A percentile compares a stretch with the other conserved stretches of the same genome.
These are phyloP conservation scores for Acorus calamus DNA, from an alignment of 106 monocot species.

Conservation along the genomic window DNA sequence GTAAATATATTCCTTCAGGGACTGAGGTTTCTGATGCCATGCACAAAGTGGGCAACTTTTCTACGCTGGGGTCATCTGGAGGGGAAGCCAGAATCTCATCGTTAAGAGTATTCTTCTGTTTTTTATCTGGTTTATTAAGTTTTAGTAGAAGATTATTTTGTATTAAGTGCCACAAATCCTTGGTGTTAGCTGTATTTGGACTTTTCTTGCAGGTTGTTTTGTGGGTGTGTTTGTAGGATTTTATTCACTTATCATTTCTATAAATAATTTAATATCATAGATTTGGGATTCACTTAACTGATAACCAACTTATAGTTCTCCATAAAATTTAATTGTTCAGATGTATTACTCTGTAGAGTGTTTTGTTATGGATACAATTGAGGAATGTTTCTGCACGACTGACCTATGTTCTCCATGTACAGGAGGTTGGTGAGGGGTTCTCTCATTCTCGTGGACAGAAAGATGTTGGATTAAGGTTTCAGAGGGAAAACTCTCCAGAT, in stretches of 20 bases:
- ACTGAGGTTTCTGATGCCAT: conserved; percentile 18
- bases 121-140: background rate
- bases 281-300: too few relatives aligned
- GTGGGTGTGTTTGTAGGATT: too few relatives aligned
- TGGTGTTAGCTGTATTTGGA: too few relatives aligned
- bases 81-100: conserved; percentile 29
- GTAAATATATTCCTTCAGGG: conserved; percentile 24
- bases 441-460: conserved; percentile 16
- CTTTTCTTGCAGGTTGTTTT: too few relatives aligned
- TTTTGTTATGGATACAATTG: too few relatives aligned
- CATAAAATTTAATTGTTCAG: too few relatives aligned
- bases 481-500: conserved; percentile 23
- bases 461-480: conserved; percentile 20
- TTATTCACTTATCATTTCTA: too few relatives aligned
- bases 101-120: conserved; percentile 23
- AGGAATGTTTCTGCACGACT: too few relatives aligned
- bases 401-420: conserved; percentile 6
- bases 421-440: conserved; percentile 42
- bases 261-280: too few relatives aligned
- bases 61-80: conserved; percentile 5
- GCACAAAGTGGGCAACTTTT: conserved; percentile 22
- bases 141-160: background rate
- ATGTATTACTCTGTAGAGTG: too few relatives aligned
- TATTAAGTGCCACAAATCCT: too few relatives aligned
- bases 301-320: too few relatives aligned